Evolutionary conservation across 2,329 filamentous ascomycete genomes (phyloP), one percentile per base, ranked within the genome.

Genomic region (Phaeoacremonium minimum): DNA sequence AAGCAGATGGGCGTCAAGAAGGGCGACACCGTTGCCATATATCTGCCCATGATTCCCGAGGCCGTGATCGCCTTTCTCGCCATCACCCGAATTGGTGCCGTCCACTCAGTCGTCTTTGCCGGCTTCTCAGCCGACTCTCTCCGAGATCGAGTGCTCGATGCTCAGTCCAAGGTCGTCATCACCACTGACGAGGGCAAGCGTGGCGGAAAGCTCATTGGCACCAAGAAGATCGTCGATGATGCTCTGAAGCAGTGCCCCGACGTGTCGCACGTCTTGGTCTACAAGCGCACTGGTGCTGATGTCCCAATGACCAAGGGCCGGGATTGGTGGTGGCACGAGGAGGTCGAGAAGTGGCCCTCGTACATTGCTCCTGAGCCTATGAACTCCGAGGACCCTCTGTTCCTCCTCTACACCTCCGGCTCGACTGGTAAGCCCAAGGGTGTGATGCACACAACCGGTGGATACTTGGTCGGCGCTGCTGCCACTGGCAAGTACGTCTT

Each of bases 351-450:
- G 72, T 97, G 88, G 79, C 93, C 93, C 46, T 75, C 80, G 52
- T 97, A 97, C 73, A 83, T 94, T 56, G 73, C 91, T 18, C 90
- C 91, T 9, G 90, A 94, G 72, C 66, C 80, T 47, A 85, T 98
- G 77, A 87, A 78, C 71, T 86, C 93, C 1, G 93, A 98, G 64
- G 93, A 98, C 57, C 93, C 93, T 39, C 78, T 98, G 7, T 98
- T 97, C 80, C 71, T 98, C 41, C 85, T 98, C 38, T 98, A 98
- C 71, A 98, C 93, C 3, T 97, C 91, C 22, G 93, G 93, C 28
- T 97, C 91, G 2, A 98, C 93, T 7, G 93, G 93, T 46, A 97
- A 97, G 77, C 93, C 93, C 49, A 98, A 98, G 80, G 93, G 93
- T 65, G 86, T 98, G 38, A 85, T 98, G 88, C 93, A 98, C 75